A percentile compares a stretch with the other conserved stretches of the same genome.
These are phyloP conservation scores for Cytospora paraplurivora DNA, from an alignment of 2,329 filamentous ascomycete genomes.

Conservation along the genomic window DNA sequence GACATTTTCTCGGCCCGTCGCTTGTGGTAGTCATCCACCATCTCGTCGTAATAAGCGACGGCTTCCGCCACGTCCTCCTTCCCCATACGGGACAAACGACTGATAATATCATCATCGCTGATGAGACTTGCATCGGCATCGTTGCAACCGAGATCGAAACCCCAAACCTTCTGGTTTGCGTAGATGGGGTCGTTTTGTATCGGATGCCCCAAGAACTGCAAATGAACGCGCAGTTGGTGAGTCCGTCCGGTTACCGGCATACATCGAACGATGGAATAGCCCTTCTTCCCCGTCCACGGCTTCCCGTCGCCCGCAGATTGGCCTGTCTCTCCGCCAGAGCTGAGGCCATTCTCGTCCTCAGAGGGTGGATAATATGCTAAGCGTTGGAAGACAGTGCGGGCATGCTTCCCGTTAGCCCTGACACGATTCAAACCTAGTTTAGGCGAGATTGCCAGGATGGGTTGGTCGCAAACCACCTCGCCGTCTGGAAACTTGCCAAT, in stretches of 20 bases:
- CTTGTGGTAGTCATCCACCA: slow-evolving; percentile 88
- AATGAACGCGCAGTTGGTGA: slow-evolving; percentile 90
- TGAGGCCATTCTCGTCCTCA: slow-evolving; percentile 31
- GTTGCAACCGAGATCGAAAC: slow-evolving; percentile 70
- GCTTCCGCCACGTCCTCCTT: slow-evolving; percentile 91
- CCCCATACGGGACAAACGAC: slow-evolving; percentile 83
- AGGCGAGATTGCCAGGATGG: slow-evolving; percentile 90
- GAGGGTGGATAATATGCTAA: slow-evolving; percentile 83
- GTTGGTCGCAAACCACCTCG: slow-evolving; percentile 88
- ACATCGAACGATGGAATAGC: slow-evolving; percentile 94
- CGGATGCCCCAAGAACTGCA: slow-evolving; percentile 91
- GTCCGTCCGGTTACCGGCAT: slow-evolving; percentile 91
- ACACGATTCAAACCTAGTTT: slow-evolving; percentile 94
- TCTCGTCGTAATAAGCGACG: slow-evolving; percentile 89
- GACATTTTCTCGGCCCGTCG: slow-evolving; percentile 92
- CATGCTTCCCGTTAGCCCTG: slow-evolving; percentile 88
- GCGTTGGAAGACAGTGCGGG: slow-evolving; percentile 87
- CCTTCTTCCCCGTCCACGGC: slow-evolving; percentile 60
- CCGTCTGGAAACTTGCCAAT: slow-evolving; percentile 90
- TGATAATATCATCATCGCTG: slow-evolving; percentile 87
- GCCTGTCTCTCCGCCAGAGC: slow-evolving; percentile 31
- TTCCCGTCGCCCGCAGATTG: slow-evolving; percentile 34
- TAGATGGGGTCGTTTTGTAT: slow-evolving; percentile 99
- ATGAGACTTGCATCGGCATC: slow-evolving; percentile 68
- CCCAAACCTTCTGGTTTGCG: slow-evolving; percentile 91